phyloP scores from a whole-genome alignment of 352 stramenopile species.

The Peronospora farinosa region DNA sequence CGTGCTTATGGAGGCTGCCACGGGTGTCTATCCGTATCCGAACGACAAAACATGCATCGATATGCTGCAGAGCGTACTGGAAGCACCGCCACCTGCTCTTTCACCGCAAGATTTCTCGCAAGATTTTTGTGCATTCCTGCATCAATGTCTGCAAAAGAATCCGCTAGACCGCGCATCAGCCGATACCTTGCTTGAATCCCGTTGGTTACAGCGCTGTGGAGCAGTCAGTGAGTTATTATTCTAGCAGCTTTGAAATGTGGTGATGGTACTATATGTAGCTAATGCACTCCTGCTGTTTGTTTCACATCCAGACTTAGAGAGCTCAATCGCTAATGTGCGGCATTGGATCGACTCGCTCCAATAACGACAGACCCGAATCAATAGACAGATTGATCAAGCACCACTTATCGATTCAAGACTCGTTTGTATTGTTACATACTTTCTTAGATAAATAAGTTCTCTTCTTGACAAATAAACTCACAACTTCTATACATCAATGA shows the following conservation, averaged over 20 bases:
- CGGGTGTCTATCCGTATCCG: slow-evolving; percentile 85
- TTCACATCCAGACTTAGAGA: slow-evolving; percentile 21
- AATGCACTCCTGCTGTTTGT: slow-evolving; percentile 4
- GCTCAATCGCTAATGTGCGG: slow-evolving; percentile 42
- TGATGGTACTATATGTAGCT: slow-evolving; percentile 3
- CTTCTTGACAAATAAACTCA: slow-evolving; percentile 5
- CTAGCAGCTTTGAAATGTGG: not conserved
- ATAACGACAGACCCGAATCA: slow-evolving; percentile 16
- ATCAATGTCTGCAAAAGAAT: slow-evolving; percentile 59
- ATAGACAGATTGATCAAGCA: slow-evolving; percentile 12
- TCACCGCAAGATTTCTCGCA: slow-evolving; percentile 61
- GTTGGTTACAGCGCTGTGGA: slow-evolving; percentile 62
- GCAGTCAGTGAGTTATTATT: slow-evolving; percentile 50
- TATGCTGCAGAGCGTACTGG: slow-evolving; percentile 74
- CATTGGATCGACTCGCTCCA: slow-evolving; percentile 73
- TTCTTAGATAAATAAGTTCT: slow-evolving; percentile 29
- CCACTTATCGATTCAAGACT: slow-evolving; percentile 18
- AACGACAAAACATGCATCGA: slow-evolving; percentile 80
- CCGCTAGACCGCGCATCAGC: slow-evolving; percentile 54
- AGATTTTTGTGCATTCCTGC: slow-evolving; percentile 70
- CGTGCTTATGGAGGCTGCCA: slow-evolving; percentile 87
- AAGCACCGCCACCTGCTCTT: slow-evolving; percentile 59
- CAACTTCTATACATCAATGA: slow-evolving; percentile 12
- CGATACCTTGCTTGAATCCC: slow-evolving; percentile 58
- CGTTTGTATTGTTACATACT: slow-evolving; percentile 34